These are phyloP conservation scores for Beta corolliflora DNA, from an alignment of 179 eudicot genomes.

Conservation along the genomic window DNA sequence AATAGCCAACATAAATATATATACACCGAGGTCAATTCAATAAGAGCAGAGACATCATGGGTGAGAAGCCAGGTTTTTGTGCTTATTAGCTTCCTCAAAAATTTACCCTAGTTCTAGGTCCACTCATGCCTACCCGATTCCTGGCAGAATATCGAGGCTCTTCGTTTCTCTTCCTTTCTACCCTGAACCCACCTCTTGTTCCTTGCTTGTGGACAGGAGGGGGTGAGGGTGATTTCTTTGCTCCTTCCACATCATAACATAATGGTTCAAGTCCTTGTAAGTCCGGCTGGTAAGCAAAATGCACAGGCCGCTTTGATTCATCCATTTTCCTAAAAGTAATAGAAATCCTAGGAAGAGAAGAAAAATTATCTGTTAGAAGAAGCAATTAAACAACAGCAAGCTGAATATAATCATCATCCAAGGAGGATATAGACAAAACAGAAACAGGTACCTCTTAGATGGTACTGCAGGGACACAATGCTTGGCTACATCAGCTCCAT, in stretches of 20 bases:
- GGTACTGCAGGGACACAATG: conserved; percentile 62
- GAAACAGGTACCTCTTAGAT: conserved; percentile 34
- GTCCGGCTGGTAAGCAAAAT: conserved; percentile 62
- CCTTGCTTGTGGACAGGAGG: conserved; percentile 27
- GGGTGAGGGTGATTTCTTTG: conserved; percentile 26
- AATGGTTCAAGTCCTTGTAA: conserved; percentile 66
- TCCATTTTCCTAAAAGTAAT: conserved; percentile 92
- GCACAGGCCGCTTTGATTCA: conserved; percentile 62
- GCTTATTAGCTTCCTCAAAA: conserved; percentile 24
- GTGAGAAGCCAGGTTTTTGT: not conserved
- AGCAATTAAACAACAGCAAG: not conserved
- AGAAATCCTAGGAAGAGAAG: conserved; percentile 56
- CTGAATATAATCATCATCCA: not conserved
- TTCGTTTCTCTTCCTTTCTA: conserved; percentile 39
- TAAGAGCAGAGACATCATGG: too few relatives aligned
- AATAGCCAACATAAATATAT: not conserved
- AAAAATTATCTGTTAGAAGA: not conserved
- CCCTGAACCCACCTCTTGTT: conserved; percentile 37
- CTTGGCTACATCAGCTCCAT: conserved; percentile 55
- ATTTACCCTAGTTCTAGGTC: conserved; percentile 41
- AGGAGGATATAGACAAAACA: conserved; percentile 5
- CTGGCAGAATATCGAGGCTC: conserved; percentile 46
- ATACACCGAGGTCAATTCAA: not conserved
- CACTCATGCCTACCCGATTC: conserved; percentile 38
- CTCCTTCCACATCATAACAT: conserved; percentile 39